Evolutionary conservation across 306 rosid species (phyloP).

Genomic region (Begonia loranthoides): DNA sequence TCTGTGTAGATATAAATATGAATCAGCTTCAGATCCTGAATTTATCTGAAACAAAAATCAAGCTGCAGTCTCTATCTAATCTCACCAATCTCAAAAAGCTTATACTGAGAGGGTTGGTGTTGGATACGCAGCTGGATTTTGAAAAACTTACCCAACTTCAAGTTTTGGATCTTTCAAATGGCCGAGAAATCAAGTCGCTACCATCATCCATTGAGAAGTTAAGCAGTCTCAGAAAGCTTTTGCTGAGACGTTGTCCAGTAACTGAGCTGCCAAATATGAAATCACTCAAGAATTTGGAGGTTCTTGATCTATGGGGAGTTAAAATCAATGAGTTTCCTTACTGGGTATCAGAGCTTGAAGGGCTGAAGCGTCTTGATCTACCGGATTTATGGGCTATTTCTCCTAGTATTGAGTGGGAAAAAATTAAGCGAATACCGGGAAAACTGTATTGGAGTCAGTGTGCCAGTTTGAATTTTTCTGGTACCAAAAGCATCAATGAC

Average conservation of each 20-base stretch:
- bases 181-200: slow-evolving; percentile 3
- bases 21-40: slow-evolving; percentile 10
- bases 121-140: background rate
- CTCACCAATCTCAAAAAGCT: slow-evolving; percentile 17
- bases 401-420: slow-evolving; percentile 4
- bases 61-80: slow-evolving; percentile 4
- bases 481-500: background rate
- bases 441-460: slow-evolving; percentile 13
- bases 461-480: slow-evolving; percentile 5
- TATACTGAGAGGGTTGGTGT: slow-evolving; percentile 3
- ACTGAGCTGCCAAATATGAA: slow-evolving; percentile 1
- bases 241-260: slow-evolving; percentile 15
- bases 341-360: slow-evolving; percentile 4
- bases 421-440: slow-evolving; percentile 10
- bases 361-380: slow-evolving; percentile 11
- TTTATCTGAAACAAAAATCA: slow-evolving; percentile 12
- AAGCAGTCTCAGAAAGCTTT: slow-evolving; percentile 11
- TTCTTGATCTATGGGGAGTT: slow-evolving; percentile 18
- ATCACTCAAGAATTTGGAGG: slow-evolving; percentile 9
- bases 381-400: slow-evolving; percentile 8
- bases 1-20: slow-evolving; percentile 6
- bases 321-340: slow-evolving; percentile 8
- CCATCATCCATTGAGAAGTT: slow-evolving; percentile 6
- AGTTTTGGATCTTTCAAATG: slow-evolving; percentile 21
- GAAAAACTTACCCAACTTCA: slow-evolving; percentile 5